phyloP scores from a whole-genome alignment of 345 rosid species.

The Draba incana region DNA sequence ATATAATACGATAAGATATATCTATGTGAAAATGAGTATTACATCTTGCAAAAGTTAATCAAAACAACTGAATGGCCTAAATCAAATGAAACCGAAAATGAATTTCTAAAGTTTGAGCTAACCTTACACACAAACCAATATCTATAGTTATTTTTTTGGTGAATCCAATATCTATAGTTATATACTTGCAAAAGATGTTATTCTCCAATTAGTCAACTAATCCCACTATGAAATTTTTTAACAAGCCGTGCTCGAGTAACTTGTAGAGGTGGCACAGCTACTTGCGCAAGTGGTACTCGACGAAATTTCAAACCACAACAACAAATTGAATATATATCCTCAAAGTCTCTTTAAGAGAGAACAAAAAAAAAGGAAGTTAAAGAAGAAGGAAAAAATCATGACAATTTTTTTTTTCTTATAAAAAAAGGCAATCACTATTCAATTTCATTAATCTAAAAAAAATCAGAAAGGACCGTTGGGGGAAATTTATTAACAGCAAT shows the following conservation, averaged over 20 bases:
- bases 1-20: background rate
- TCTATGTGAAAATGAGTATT: constrained; percentile 9
- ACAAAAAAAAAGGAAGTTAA: background rate
- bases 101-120: background rate
- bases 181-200: background rate
- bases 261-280: too few species aligned
- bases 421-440: too few species aligned
- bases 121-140: background rate
- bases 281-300: background rate
- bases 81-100: background rate
- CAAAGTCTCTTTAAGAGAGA: background rate
- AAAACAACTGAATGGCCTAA: background rate
- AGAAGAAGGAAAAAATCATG: background rate
- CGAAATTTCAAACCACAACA: constrained; percentile 1
- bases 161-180: background rate
- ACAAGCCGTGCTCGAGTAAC: background rate
- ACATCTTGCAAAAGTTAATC: background rate
- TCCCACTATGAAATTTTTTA: background rate
- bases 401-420: too few species aligned
- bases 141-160: too few species aligned
- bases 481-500: too few species aligned
- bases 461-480: background rate
- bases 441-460: background rate
- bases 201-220: too few species aligned
- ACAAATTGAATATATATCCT: background rate